These are phyloP conservation scores for Eucalyptus grandis DNA, from an alignment of 345 rosid species.

Conservation along the genomic window DNA sequence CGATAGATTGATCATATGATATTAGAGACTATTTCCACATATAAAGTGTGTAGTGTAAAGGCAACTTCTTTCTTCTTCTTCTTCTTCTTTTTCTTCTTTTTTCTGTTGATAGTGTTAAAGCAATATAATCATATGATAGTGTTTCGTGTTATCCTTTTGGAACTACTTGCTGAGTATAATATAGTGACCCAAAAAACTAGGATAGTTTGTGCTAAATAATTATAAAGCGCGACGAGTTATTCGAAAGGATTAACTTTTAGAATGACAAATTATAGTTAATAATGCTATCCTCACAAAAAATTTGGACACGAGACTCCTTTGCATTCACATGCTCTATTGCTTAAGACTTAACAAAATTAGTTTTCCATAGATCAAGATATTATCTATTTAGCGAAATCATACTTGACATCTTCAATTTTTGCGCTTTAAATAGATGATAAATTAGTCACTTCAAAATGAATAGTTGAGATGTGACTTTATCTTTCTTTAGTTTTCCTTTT, in stretches of 20 bases:
- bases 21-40: neutral
- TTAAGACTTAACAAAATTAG: neutral
- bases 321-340: neutral
- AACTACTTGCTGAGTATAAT: neutral
- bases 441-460: neutral
- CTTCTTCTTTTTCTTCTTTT: no score
- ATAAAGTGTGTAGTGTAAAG: neutral
- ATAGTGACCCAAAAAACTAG: neutral
- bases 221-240: fast-evolving
- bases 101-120: neutral
- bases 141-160: neutral
- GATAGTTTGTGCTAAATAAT: neutral
- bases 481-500: neutral
- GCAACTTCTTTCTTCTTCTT: neutral
- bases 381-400: neutral
- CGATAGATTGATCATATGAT: neutral
- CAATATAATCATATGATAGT: neutral
- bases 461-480: neutral
- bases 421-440: neutral
- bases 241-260: neutral
- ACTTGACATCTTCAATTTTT: neutral
- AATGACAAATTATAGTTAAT: neutral
- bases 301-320: neutral
- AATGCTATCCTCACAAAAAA: neutral
- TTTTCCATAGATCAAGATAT: neutral